phyloP scores from a whole-genome alignment of 805 yeast genomes.

The Kuraishia molischiana region DNA sequence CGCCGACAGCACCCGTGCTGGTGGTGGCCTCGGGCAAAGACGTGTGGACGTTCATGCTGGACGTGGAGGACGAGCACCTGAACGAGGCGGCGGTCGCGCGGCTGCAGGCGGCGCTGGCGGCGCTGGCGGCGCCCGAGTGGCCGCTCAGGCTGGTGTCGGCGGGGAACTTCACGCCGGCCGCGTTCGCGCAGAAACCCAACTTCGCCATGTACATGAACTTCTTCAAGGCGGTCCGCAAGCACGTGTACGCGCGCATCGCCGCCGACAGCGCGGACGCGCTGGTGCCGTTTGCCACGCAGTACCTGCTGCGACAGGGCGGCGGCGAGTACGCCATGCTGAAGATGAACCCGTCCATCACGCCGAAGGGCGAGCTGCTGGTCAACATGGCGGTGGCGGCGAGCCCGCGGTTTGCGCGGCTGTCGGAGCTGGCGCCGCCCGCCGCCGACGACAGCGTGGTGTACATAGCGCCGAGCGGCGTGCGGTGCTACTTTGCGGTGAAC shows the following conservation, averaged over 20 bases:
- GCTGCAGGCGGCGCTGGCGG: constrained; percentile 7
- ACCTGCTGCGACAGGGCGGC: constrained; percentile 3
- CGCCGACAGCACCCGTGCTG: background rate
- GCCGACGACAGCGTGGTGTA: constrained; percentile 30
- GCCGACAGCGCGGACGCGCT: constrained; percentile 10
- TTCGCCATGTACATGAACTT: constrained; percentile 32
- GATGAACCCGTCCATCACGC: constrained; percentile 37
- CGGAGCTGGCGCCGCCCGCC: constrained; percentile 8
- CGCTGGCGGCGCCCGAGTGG: constrained; percentile 17
- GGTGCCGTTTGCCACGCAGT: constrained; percentile 35
- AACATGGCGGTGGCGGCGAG: constrained; percentile 17
- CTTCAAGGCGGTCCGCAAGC: constrained; percentile 30
- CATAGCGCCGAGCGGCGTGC: constrained; percentile 46
- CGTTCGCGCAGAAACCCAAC: constrained; percentile 14
- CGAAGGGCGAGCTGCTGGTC: constrained; percentile 31
- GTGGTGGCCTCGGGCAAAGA: background rate
- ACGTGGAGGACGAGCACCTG: background rate
- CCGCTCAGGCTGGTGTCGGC: constrained; percentile 16
- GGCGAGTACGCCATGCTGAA: constrained; percentile 22
- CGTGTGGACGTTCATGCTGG: background rate
- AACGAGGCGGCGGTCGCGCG: background rate
- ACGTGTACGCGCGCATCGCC: background rate
- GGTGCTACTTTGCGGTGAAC: constrained; percentile 30
- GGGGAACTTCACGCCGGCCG: constrained; percentile 15
- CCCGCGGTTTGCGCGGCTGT: constrained; percentile 11